Evolutionary conservation across 2,329 filamentous ascomycete genomes (phyloP).

Genomic region (Hymenoscyphus scutula): DNA sequence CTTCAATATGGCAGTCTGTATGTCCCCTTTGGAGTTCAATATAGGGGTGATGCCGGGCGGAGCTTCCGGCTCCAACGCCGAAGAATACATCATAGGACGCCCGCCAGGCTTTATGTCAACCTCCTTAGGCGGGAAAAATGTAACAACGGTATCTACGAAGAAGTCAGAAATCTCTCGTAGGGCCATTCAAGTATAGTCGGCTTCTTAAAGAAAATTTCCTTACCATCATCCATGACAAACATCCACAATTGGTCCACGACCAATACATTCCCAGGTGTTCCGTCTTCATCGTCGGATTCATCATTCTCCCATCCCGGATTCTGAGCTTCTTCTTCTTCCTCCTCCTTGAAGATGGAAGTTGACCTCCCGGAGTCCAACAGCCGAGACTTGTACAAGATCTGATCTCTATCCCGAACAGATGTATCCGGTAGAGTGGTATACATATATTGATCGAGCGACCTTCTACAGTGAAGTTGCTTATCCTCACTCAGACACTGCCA

Average conservation of each 20-base stretch:
- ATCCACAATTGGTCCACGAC: background rate
- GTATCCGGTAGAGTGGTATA: background rate
- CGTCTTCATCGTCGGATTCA: background rate
- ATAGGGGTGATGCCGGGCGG: background rate
- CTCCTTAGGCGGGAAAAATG: background rate
- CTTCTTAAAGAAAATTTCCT: background rate
- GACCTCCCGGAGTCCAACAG: background rate
- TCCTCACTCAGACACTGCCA: slow-evolving; percentile 3
- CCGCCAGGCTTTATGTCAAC: background rate
- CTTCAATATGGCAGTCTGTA: slow-evolving; percentile 1
- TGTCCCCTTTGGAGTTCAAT: background rate
- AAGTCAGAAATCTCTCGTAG: background rate
- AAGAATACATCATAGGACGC: background rate
- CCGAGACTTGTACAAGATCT: background rate
- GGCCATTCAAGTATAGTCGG: too few relatives aligned
- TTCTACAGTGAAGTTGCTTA: background rate
- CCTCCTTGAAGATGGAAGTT: background rate
- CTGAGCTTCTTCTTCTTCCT: background rate
- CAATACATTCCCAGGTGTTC: background rate
- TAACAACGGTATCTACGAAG: background rate
- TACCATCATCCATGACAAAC: background rate
- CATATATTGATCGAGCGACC: background rate
- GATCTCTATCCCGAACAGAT: background rate
- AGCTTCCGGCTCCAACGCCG: background rate
- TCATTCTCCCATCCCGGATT: background rate